Base-by-base conservation (phyloP, 2,329 filamentous ascomycete species). In the Lecanicillium sp. region DNA sequence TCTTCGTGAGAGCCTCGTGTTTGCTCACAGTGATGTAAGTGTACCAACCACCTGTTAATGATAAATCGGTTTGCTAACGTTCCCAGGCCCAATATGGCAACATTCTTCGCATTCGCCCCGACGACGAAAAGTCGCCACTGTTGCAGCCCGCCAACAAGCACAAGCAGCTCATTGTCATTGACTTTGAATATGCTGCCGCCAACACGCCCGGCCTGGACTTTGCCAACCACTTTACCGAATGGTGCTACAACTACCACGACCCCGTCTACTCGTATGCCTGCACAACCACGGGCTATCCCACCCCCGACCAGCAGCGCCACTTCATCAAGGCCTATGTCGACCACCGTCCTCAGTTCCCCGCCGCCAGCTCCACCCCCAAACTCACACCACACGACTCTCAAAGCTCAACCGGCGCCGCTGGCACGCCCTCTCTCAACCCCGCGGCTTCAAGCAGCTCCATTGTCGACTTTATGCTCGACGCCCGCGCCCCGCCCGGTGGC, bases 221-320 rank as follows among this genome's bases (percentile, higher is more conserved):
- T 57, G 92, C 88, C 42, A 98, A 98, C 59, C 92, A 98, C 62
- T 98, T 98, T 62, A 85, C 87, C 1, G 92, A 98, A 63, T 98
- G 92, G 92, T 85, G 87, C 51, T 97, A 97, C 70, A 90, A 98
- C 62, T 98, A 98, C 62, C 89, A 96, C 57, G 81, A 92, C 55
- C 61, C 77, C 3, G 65, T 68, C 19, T 64, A 63, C 22, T 68
- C 87, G 1, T 79, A 77, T 65, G 76, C 70, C 18, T 90, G 86
- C 69, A 79, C 82, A 52, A 74, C 74, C 5, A 64, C 66, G 38
- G 61, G 66, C 38, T 98, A 95, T 60, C 92, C 92, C 0, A 87
- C 71, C 0, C 63, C 71, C 0, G 84, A 89, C 40, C 83, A 96
- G 59, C 92, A 96, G 56, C 74, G 75, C 44, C 83, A 84, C 27